Evolutionary conservation across 2,329 filamentous ascomycete genomes (phyloP).

Genomic region (Pestalotiopsis sp.): DNA sequence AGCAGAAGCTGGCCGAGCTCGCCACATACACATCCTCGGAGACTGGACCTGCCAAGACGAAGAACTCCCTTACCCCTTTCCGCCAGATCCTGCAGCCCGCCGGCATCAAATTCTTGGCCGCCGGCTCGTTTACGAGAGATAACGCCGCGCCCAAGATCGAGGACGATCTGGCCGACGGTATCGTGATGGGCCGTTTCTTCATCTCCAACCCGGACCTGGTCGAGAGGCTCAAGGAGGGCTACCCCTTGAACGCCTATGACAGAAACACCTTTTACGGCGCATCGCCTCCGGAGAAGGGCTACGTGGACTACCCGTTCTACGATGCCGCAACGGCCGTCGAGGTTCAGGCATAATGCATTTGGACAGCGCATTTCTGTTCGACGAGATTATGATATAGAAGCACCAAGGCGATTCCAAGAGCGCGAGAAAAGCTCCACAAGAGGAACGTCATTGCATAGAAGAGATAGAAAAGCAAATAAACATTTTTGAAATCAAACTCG

Average conservation of each 20-base stretch:
- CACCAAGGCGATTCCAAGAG: neutral
- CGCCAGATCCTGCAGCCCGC: constrained; percentile 40
- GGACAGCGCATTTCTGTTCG: neutral
- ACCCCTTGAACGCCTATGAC: constrained; percentile 26
- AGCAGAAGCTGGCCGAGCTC: constrained; percentile 44
- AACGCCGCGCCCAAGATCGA: constrained; percentile 25
- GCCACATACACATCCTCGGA: constrained; percentile 26
- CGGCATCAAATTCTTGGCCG: constrained; percentile 36
- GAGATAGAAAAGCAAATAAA: neutral
- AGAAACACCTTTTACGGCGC: constrained; percentile 30
- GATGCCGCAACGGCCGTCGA: neutral
- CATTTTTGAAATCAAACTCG: neutral
- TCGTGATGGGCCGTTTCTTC: constrained; percentile 29
- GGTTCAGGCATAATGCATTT: neutral
- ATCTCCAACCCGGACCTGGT: constrained; percentile 29
- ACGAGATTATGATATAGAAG: neutral
- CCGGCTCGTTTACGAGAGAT: constrained; percentile 24
- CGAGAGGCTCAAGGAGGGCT: constrained; percentile 23
- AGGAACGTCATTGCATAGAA: neutral
- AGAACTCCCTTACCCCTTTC: constrained; percentile 42
- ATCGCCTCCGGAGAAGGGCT: constrained; percentile 33
- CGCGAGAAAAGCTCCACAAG: neutral
- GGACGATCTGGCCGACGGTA: constrained; percentile 30
- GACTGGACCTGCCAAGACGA: constrained; percentile 15
- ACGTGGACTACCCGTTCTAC: constrained; percentile 39